phyloP scores from a whole-genome alignment of 2,329 filamentous ascomycete species.

The Cryoendolithus antarcticus region DNA sequence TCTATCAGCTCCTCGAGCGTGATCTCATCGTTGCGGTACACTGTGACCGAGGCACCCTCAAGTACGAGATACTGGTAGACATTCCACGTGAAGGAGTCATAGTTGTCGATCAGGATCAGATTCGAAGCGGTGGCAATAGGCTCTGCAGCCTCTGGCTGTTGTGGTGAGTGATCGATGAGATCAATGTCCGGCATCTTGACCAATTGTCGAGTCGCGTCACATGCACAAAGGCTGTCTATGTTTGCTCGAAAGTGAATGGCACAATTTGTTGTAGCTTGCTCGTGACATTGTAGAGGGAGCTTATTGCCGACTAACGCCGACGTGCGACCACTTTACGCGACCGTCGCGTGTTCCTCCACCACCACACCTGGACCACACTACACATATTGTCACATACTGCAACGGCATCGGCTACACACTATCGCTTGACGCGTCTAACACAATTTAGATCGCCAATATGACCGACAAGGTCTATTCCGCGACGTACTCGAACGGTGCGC shows the following conservation, averaged over 20 bases:
- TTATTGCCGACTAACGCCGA: too few relatives aligned
- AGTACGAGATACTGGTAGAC: conserved; percentile 96
- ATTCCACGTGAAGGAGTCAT: conserved; percentile 99
- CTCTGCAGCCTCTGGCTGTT: conserved; percentile 62
- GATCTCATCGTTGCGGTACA: conserved; percentile 86
- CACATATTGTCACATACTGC: too few relatives aligned
- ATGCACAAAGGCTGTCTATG: neutral
- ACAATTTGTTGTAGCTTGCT: too few relatives aligned
- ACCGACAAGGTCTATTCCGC: conserved; percentile 45
- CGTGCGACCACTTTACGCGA: too few relatives aligned
- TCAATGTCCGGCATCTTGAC: conserved; percentile 20
- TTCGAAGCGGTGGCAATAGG: conserved; percentile 73
- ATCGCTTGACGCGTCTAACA: too few relatives aligned
- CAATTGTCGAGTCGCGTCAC: neutral
- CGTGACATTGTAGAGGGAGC: too few relatives aligned
- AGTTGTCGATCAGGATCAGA: conserved; percentile 93
- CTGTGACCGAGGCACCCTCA: conserved; percentile 78
- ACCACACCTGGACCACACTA: too few relatives aligned
- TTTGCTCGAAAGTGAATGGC: too few relatives aligned
- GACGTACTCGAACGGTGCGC: conserved; percentile 33
- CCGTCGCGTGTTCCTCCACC: too few relatives aligned
- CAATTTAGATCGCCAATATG: neutral
- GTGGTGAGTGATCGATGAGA: conserved; percentile 72
- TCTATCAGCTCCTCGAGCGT: conserved; percentile 70
- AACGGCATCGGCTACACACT: too few relatives aligned